These are phyloP conservation scores for Trichoderma oligosporum DNA, from an alignment of 2,329 filamentous ascomycete genomes.

Conservation along the genomic window DNA sequence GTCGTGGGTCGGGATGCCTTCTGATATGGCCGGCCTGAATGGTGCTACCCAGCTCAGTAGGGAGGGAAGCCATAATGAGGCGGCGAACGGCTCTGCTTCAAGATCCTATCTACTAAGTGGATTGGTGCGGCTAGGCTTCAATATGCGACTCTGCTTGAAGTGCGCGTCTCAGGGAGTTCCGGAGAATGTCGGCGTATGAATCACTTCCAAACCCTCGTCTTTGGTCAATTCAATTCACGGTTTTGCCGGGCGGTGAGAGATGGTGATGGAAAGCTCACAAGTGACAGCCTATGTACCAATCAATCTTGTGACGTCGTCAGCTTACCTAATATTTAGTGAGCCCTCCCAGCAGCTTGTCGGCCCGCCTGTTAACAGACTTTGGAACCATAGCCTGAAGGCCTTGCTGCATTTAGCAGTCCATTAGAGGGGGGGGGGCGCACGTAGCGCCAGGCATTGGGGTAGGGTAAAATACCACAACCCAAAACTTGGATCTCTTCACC, in stretches of 20 bases:
- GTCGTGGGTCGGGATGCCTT: constrained; percentile 62
- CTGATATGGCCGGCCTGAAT: constrained; percentile 80
- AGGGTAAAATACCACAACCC: constrained; percentile 25
- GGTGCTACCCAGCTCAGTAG: constrained; percentile 69
- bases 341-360: neutral
- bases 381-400: neutral
- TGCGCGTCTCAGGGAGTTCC: neutral
- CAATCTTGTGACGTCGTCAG: constrained; percentile 11
- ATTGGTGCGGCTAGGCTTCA: neutral
- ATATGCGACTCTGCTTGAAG: neutral
- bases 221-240: neutral
- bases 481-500: constrained; percentile 35
- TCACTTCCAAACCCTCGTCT: neutral
- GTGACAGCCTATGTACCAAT: neutral
- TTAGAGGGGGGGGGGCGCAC: neutral
- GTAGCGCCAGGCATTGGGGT: constrained; percentile 13
- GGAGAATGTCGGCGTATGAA: neutral
- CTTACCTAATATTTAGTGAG: constrained; percentile 13
- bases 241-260: constrained; percentile 33
- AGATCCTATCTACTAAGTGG: neutral
- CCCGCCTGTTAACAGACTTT: constrained; percentile 1
- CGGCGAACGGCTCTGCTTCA: neutral
- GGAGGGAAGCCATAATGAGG: constrained; percentile 49
- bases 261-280: neutral
- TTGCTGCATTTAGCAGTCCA: constrained; percentile 5